Conservation (phyloP, 2,329 filamentous ascomycete genomes). For the Venturiaceae sp. region DNA sequence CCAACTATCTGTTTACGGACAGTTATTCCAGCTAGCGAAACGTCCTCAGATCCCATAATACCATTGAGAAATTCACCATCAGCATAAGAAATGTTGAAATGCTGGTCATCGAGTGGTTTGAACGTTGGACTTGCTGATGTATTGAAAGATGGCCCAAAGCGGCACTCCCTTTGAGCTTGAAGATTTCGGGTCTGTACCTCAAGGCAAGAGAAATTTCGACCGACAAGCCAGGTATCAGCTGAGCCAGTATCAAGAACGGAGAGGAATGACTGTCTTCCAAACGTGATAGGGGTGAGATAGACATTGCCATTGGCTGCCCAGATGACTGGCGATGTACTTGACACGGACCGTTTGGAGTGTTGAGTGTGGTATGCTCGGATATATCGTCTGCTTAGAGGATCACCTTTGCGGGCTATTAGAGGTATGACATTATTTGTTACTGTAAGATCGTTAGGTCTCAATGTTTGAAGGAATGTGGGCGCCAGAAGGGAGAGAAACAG, state of each 20-base stretch:
- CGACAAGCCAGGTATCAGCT: slow-evolving; percentile 8
- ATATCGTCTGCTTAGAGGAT: neutral
- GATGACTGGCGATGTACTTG: neutral
- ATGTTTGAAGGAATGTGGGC: neutral
- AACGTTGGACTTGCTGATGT: neutral
- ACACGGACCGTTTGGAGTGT: neutral
- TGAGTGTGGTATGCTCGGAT: neutral
- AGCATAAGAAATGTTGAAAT: slow-evolving; percentile 7
- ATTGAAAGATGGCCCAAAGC: slow-evolving; percentile 7
- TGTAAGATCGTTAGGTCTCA: neutral
- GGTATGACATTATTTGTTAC: slow-evolving; percentile 1
- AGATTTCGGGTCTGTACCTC: neutral
- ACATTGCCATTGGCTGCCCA: neutral
- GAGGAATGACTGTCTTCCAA: neutral
- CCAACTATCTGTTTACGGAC: neutral
- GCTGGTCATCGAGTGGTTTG: neutral
- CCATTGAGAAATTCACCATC: slow-evolving; percentile 8
- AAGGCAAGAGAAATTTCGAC: neutral
- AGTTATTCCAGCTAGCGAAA: slow-evolving; percentile 5
- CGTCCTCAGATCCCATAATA: slow-evolving; percentile 1
- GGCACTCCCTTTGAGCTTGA: neutral
- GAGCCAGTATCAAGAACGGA: slow-evolving; percentile 7
- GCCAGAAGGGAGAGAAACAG: neutral
- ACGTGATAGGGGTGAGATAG: slow-evolving; percentile 2
- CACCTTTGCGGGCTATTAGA: neutral